Evolutionary conservation across 2,329 filamentous ascomycete genomes (phyloP).

Genomic region (Conoideocrella luteorostrata): DNA sequence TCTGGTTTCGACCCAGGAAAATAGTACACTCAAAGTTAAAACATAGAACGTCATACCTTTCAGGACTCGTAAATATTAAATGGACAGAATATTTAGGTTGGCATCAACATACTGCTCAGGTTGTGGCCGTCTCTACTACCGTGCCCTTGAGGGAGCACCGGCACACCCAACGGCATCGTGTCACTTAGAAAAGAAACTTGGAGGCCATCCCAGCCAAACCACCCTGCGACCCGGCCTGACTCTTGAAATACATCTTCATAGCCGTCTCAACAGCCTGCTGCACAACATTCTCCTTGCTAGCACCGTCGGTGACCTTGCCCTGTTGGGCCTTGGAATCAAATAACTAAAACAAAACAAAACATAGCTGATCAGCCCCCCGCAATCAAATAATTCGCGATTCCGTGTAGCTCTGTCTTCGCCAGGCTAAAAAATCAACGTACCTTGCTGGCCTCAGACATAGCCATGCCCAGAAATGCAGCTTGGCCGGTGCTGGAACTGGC

Average conservation of each 20-base stretch:
- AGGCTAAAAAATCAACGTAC: conserved; percentile 30
- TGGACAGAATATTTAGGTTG: too few species aligned
- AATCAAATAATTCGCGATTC: neutral
- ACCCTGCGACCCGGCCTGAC: conserved; percentile 45
- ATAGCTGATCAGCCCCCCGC: neutral
- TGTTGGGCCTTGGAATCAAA: conserved; percentile 53
- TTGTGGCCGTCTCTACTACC: too few species aligned
- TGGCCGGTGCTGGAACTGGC: conserved; percentile 49
- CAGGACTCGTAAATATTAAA: too few species aligned
- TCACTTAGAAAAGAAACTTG: too few species aligned
- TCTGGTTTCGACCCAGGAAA: too few species aligned
- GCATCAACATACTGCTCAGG: too few species aligned
- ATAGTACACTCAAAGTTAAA: too few species aligned
- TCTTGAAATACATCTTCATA: conserved; percentile 86
- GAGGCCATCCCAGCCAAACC: conserved; percentile 39
- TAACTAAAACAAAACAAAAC: conserved; percentile 33
- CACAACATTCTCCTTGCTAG: conserved; percentile 75
- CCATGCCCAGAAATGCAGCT: conserved; percentile 75
- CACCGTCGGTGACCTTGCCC: conserved; percentile 47
- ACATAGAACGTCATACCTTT: too few species aligned
- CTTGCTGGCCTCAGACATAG: conserved; percentile 83
- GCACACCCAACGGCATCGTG: too few species aligned
- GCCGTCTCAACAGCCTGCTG: conserved; percentile 79
- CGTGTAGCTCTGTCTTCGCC: too few species aligned
- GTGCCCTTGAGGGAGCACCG: too few species aligned